Base-by-base conservation (phyloP, 192 early-diverging fungal genomes). In the Entomortierella lignicola region DNA sequence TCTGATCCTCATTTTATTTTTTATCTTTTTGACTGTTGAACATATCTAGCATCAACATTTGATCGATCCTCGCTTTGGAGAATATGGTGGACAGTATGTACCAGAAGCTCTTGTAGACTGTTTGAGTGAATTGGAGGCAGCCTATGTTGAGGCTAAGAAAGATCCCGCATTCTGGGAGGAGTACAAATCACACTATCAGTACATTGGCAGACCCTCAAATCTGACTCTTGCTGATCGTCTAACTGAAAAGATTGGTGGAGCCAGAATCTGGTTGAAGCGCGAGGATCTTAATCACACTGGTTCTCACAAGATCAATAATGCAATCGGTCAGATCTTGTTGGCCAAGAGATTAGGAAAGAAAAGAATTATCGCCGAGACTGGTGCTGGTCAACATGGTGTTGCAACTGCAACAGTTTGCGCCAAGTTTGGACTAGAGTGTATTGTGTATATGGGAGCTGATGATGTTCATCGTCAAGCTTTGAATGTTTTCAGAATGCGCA, bases 221-320 rank as follows among this genome's bases (percentile, higher is more conserved):
- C 84, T 99, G 44, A 94, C 96, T 63, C 84, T 92, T 42, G 98
- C 98, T 44, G 91, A 93, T 63, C 91, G 95, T 17, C 82, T 99
- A 81, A 96, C 97, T 8, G 89, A 83, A 47, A 73, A 87, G 54
- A 81, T 79, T 63, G 89, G 92, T 31, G 98, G 98, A 57, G 97
- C 98, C 21, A 85, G 85, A 32, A 97, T 99, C 84, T 99, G 94
- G 94, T 87, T 99, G 77, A 99, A 99, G 87, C 92, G 98, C 70
- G 98, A 99, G 81, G 98, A 99, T 72, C 86, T 98, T 72, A 98
- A 98, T 85, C 97, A 99, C 83, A 99, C 98, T 41, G 98, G 98
- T 52, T 96, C 96, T 43, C 98, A 99, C 86, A 99, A 98, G 84
- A 95, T 99, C 87, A 99, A 99, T 86, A 99, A 99, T 60, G 97